These are phyloP conservation scores for Asterionellopsis glacialis DNA, from an alignment of 108 stramenopile genomes.

Conservation along the genomic window DNA sequence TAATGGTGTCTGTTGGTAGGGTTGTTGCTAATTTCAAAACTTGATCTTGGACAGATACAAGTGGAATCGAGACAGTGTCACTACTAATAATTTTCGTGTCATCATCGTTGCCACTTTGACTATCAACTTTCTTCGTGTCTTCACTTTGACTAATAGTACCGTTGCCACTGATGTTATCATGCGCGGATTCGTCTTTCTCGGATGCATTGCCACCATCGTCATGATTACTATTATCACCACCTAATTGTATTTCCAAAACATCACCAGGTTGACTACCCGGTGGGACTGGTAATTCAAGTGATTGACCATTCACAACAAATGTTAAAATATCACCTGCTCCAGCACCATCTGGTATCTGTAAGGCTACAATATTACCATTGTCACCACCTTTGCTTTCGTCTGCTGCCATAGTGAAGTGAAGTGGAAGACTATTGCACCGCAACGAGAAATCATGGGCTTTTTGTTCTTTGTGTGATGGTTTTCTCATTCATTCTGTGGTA, in stretches of 20 bases:
- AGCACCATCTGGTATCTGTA: constrained; percentile 55
- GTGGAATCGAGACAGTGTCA: background rate
- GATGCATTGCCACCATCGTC: constrained; percentile 4
- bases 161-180: too few relatives aligned
- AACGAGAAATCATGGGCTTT: too few relatives aligned
- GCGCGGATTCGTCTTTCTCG: too few relatives aligned
- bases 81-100: constrained; percentile 1
- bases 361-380: background rate
- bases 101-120: background rate
- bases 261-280: constrained; percentile 44
- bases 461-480: too few relatives aligned
- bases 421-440: too few relatives aligned
- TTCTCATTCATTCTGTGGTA: too few relatives aligned
- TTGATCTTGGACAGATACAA: background rate
- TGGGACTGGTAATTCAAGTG: constrained; percentile 55
- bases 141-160: too few relatives aligned
- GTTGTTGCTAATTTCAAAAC: background rate
- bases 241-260: constrained; percentile 56
- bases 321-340: constrained; percentile 59
- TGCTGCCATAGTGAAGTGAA: too few relatives aligned
- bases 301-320: constrained; percentile 41
- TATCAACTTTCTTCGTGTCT: too few relatives aligned
- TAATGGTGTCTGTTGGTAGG: background rate
- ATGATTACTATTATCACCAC: constrained; percentile 2
- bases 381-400: too few relatives aligned